Base-by-base conservation (phyloP, 306 rosid genomes). In the Gastrolobium bilobum region DNA sequence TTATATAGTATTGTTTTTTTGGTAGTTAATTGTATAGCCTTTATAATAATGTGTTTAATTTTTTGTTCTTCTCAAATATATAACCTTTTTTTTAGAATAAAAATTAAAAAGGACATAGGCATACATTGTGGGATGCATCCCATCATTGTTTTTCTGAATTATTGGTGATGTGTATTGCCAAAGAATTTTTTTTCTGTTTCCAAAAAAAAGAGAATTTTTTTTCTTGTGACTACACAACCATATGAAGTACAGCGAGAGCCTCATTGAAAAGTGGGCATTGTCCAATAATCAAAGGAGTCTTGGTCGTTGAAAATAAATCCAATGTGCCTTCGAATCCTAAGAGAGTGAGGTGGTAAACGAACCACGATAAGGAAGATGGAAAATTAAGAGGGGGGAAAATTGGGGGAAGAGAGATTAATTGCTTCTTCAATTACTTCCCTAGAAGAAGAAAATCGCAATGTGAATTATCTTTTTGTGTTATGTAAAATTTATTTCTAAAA, bases 71-170 rank as follows among this genome's bases (percentile, higher is more conserved):
- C 5, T 15, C 9, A 15, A 70, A 52, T 8, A n/a, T 35, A 33
- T 50, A 0, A 70, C 8, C 15, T 10, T 15, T 70, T 70, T 4
- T 52, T 6, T n/a, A 6, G 7, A 34, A 48, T 20, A 40, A 51
- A 51, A 71, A 34, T 33, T 20, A 40, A 51, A 51, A 71, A 10
- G 51, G 76, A 71, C 76, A 52, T 0, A 5, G 64, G 26, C 63
- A 52, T 37, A 37, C 63, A 20, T 52, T 71, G 76, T 71, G 76
- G 76, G 63, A 71, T 52, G 38, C 50, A 48, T 70, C 14, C 1
- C 38, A 38, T 71, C 37, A 35, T 71, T 71, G 76, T 71, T 71
- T 52, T 51, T 70, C 10, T 51, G 62, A 14, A 10, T 14, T 14
- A 10, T 14, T 14, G 62, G 48, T 15, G 75, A 47, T 68, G 73